These are phyloP conservation scores for Cucumis hystrix DNA, from an alignment of 306 rosid genomes.

Conservation along the genomic window DNA sequence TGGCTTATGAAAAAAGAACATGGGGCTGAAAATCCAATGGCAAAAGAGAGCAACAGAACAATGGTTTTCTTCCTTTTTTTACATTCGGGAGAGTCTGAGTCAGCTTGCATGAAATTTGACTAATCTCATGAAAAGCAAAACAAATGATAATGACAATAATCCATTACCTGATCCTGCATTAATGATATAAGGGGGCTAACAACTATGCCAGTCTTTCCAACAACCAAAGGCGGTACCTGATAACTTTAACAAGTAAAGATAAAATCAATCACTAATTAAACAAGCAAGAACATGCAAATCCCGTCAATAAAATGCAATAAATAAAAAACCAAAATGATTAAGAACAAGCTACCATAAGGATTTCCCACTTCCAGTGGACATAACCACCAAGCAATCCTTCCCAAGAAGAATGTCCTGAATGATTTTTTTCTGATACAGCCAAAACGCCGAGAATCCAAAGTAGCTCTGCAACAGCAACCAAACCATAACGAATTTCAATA, in stretches of 20 bases:
- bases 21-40: background rate
- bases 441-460: slow-evolving; percentile 59
- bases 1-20: background rate
- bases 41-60: background rate
- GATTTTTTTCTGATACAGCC: slow-evolving; percentile 58
- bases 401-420: slow-evolving; percentile 46
- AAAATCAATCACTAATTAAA: background rate
- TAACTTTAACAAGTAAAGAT: slow-evolving; percentile 25
- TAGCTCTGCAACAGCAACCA: slow-evolving; percentile 21
- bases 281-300: background rate
- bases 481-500: background rate
- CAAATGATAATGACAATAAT: background rate
- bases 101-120: background rate
- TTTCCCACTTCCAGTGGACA: slow-evolving; percentile 95
- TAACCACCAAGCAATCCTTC: slow-evolving; percentile 71
- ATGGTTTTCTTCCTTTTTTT: background rate
- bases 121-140: background rate
- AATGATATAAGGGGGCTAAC: slow-evolving; percentile 77
- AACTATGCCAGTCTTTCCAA: slow-evolving; percentile 66
- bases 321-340: background rate
- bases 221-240: slow-evolving; percentile 83
- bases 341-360: slow-evolving; percentile 52
- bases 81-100: background rate
- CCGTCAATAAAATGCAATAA: background rate
- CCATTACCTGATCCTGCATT: slow-evolving; percentile 84